Percentiles rank a stretch among this genome's conserved stretches.
Evolutionary conservation across 2,329 filamentous ascomycete species (phyloP).

Genomic region (Dichotomopilus funicola): DNA sequence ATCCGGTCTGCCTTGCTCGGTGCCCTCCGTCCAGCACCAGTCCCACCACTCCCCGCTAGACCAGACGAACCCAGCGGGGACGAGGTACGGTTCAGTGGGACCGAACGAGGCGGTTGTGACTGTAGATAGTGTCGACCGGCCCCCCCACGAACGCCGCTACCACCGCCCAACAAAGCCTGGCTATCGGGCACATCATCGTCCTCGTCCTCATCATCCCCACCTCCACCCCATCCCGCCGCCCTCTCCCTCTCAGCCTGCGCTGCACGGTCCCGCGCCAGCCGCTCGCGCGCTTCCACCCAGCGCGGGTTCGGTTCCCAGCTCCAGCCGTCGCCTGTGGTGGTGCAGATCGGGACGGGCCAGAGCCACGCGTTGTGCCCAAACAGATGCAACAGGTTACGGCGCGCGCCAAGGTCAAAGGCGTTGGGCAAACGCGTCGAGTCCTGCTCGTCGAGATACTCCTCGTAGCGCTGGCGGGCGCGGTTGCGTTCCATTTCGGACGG

Average conservation of each 20-base stretch:
- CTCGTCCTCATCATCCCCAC: constrained; percentile 24
- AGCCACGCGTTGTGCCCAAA: constrained; percentile 67
- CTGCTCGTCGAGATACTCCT: constrained; percentile 79
- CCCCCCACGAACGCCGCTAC: constrained; percentile 8
- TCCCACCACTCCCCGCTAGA: too few relatives aligned
- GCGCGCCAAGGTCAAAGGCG: constrained; percentile 86
- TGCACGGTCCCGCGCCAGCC: constrained; percentile 50
- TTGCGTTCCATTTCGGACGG: constrained; percentile 51
- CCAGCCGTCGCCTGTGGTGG: constrained; percentile 89
- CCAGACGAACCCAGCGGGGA: too few relatives aligned
- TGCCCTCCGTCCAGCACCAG: constrained; percentile 29
- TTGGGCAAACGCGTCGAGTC: constrained; percentile 84
- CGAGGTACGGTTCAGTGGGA: too few relatives aligned
- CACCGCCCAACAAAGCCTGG: background rate
- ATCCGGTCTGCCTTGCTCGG: constrained; percentile 54
- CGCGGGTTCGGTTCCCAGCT: constrained; percentile 77
- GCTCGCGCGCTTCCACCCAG: constrained; percentile 68
- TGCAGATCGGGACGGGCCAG: constrained; percentile 77
- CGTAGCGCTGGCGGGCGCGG: constrained; percentile 49
- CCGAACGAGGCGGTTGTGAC: background rate
- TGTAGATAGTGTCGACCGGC: constrained; percentile 31
- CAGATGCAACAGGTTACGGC: constrained; percentile 70
- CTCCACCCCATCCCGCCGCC: constrained; percentile 59
- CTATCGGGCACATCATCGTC: constrained; percentile 6
- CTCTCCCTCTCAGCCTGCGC: constrained; percentile 58